Base-by-base conservation (phyloP, 768 basidiomycete genomes). In the Lanmaoa pseudosensibilis region DNA sequence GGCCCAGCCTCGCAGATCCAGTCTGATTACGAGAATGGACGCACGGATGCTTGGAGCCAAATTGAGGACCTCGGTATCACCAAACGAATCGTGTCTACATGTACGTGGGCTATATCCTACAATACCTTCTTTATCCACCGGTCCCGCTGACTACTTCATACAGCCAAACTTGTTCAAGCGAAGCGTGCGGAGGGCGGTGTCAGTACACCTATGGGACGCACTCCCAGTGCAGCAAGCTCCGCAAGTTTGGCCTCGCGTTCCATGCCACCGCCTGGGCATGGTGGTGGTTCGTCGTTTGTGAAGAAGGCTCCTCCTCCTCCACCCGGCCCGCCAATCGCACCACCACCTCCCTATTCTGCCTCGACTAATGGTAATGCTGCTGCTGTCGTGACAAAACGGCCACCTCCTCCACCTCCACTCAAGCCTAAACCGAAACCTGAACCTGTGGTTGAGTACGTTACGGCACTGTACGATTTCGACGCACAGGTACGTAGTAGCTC, bases 391-490 rank as follows among this genome's bases (percentile, higher is more conserved):
- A 77, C 82, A 74, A 83, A 87, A 65, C 84, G 88, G 1, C 91
- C 95, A 0, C 94, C 95, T 0, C 96, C 96, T 0, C 96, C 96
- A 0, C 96, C 96, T 9, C 88, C 94, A 2, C 68, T 94, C 64
- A 95, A 94, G 74, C 84, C 92, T 1, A 95, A 94, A 69, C 92
- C 92, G 6, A 91, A 89, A 70, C 77, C 81, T 9, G 77, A 78
- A 32, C 83, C 83, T 2, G 76, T 76, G 49, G 74, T 80, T 4
- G 82, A 86, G 70, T 94, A 93, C 66, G 94, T 94, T 25, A 88
- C 92, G 11, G 97, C 97, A 32, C 69, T 98, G 66, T 99, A 97
- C 68, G 97, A 99, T 72, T 99, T 96, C 69, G 81, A 79, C 36
- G 93, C 97, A 19, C 94, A 96, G 82, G 87, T 85, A 67, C 52